Percentiles rank a stretch among this genome's conserved stretches.
These are phyloP conservation scores for Beverwykella pulmonaria DNA, from an alignment of 495 filamentous ascomycete species.

Conservation along the genomic window DNA sequence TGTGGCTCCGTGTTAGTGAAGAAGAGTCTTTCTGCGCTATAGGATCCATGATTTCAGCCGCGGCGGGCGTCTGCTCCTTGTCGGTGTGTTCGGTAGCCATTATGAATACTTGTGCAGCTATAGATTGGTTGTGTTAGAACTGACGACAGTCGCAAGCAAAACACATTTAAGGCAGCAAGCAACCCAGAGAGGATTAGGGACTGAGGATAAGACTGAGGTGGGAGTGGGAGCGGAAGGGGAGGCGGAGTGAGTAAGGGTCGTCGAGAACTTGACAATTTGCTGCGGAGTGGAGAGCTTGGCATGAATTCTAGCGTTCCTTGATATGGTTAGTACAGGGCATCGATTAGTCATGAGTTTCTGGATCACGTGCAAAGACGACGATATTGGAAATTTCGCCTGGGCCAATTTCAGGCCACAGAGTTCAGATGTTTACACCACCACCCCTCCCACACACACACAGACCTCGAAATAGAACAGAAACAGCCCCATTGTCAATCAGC, in stretches of 20 bases:
- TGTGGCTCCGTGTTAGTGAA: background rate
- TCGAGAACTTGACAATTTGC: background rate
- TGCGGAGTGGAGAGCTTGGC: background rate
- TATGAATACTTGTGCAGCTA: background rate
- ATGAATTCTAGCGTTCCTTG: background rate
- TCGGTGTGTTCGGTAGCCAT: background rate
- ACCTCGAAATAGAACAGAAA: slow-evolving; percentile 7
- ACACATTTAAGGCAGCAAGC: background rate
- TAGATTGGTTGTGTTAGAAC: background rate
- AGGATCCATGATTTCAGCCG: background rate
- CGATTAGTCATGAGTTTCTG: background rate
- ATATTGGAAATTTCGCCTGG: too few species aligned
- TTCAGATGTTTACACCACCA: too few species aligned
- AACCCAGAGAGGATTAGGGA: background rate
- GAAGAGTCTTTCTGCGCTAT: background rate
- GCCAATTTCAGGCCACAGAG: background rate
- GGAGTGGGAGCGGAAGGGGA: background rate
- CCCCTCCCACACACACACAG: background rate
- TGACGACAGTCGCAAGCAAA: background rate
- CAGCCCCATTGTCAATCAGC: background rate
- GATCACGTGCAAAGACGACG: background rate
- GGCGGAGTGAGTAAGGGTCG: background rate
- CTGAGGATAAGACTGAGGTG: background rate
- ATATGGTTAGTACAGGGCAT: background rate
- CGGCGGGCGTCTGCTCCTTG: background rate